phyloP scores from a whole-genome alignment of 2,329 filamentous ascomycete genomes.

The Cladophialophora chaetospira region DNA sequence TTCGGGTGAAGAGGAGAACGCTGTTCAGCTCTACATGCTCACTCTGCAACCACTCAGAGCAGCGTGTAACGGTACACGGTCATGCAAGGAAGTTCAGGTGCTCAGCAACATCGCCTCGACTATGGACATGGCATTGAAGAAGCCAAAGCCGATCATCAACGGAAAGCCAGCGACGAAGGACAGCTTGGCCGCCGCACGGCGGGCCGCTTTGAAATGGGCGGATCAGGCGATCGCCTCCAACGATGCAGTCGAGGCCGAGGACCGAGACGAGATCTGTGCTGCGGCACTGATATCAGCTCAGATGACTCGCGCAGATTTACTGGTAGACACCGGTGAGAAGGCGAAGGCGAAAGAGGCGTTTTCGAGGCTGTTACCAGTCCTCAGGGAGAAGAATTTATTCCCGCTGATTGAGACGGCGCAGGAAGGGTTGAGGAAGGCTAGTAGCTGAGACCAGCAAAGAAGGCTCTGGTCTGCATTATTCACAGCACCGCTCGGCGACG shows the following conservation, averaged over 20 bases:
- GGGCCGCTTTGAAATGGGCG: slow-evolving; percentile 30
- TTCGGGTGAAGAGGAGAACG: slow-evolving; percentile 32
- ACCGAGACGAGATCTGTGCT: slow-evolving; percentile 31
- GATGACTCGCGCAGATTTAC: slow-evolving; percentile 31
- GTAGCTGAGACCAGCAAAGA: neutral
- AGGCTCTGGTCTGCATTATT: too few relatives aligned
- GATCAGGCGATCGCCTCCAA: slow-evolving; percentile 32
- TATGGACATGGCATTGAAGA: slow-evolving; percentile 33
- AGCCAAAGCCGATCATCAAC: slow-evolving; percentile 31
- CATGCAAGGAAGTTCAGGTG: slow-evolving; percentile 32
- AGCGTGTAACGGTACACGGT: slow-evolving; percentile 30
- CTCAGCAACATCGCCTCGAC: slow-evolving; percentile 33
- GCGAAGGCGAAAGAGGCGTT: slow-evolving; percentile 27
- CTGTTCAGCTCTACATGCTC: slow-evolving; percentile 33
- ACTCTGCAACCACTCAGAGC: slow-evolving; percentile 29
- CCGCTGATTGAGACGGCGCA: slow-evolving; percentile 27
- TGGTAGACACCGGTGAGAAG: slow-evolving; percentile 31
- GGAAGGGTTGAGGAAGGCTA: slow-evolving; percentile 26
- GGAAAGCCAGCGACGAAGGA: slow-evolving; percentile 31
- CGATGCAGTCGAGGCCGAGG: slow-evolving; percentile 26
- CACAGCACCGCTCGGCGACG: too few relatives aligned
- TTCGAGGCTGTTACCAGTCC: slow-evolving; percentile 24
- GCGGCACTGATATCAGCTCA: slow-evolving; percentile 27
- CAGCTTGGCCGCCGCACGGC: slow-evolving; percentile 25
- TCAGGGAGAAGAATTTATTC: slow-evolving; percentile 29